Base-by-base conservation (phyloP, 495 filamentous ascomycete species). In the Penicillium manginii region DNA sequence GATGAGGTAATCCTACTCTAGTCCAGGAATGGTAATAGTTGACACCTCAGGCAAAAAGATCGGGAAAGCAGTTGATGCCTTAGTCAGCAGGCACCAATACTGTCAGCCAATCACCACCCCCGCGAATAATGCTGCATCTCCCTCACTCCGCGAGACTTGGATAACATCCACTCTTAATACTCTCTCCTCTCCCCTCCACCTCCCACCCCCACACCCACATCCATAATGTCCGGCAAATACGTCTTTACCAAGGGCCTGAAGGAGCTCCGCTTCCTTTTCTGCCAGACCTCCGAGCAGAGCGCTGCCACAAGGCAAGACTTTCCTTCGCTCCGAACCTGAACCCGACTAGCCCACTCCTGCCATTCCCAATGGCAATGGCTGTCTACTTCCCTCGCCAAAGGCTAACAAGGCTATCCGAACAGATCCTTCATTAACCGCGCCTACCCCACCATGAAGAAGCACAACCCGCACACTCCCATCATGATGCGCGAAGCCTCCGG, bases 381-480 rank as follows among this genome's bases (percentile, higher is more conserved):
- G 26, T 29, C 26, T 0, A 29, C 26, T 29, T 8, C 26, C 26
- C 26, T 29, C 26, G 6, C 6, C 26, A 29, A 5, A 29, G 5
- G 26, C 26, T 29, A 29, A 29, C 26, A 29, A 8, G 3, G 26
- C 26, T 29, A 29, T 29, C 26, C 26, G 9, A 29, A 29, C 40
- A 98, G 94, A 74, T 85, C 88, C 12, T 98, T 98, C 82, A 81
- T 98, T 50, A 86, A 87, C 57, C 86, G 89, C 73, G 90, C 93
- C 54, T 98, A 98, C 77, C 96, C 94, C 6, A 93, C 90, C 64
- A 98, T 98, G 93, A 98, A 98, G 85, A 96, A 96, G 84, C 88
- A 94, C 81, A 98, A 98, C 78, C 94, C 94, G 10, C 78, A 91
- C 73, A 96, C 85, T 42, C 94, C 94, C 49, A 98, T 98, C 75